Evolutionary conservation across 2,329 filamentous ascomycete species (phyloP), one percentile per base, ranked within the genome.

Genomic region (Colletotrichum chlorophyti): DNA sequence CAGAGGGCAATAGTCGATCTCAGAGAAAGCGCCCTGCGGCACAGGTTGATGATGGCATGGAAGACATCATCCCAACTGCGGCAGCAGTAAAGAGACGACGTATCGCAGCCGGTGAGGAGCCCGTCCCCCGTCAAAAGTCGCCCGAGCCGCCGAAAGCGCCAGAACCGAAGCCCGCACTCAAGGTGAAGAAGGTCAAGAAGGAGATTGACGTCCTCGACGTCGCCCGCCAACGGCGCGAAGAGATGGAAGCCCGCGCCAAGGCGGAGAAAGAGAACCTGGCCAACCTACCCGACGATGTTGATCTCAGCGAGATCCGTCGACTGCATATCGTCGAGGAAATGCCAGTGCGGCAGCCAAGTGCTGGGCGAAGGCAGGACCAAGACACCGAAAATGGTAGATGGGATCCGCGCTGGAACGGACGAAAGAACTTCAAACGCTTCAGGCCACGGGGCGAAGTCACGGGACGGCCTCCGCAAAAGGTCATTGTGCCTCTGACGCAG

Each of bases 381-480:
- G 81, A 83, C 17, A 71, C 80, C 40, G 78, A 75, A 2, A 77
- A 79, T 38, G 80, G 81, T 5, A 82, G 91, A 35, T 97, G 94
- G 93, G 85, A 97, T 64, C 87, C 91, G 1, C 82, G 82, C 34
- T 99, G 95, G 95, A 96, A 97, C 69, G 95, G 94, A 1, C 83
- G 94, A 38, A 94, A 92, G 73, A 98, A 99, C 69, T 99, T 97
- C 77, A 99, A 99, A 72, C 90, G 86, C 66, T 99, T 99, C 69
- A 81, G 82, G 19, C 81, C 79, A 52, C 80, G 84, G 50, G 87
- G 84, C 21, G 83, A 83, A 17, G 64, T 64, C 6, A 62, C 67
- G 2, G 76, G 81, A 6, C 71, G 81, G 14, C 70, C 74, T 3
- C 70, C 74, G 2, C 72, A 76, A 24, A 76, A 76, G 52, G 76